These are phyloP conservation scores for Suillus occidentalis DNA, from an alignment of 768 basidiomycete genomes.

Conservation along the genomic window DNA sequence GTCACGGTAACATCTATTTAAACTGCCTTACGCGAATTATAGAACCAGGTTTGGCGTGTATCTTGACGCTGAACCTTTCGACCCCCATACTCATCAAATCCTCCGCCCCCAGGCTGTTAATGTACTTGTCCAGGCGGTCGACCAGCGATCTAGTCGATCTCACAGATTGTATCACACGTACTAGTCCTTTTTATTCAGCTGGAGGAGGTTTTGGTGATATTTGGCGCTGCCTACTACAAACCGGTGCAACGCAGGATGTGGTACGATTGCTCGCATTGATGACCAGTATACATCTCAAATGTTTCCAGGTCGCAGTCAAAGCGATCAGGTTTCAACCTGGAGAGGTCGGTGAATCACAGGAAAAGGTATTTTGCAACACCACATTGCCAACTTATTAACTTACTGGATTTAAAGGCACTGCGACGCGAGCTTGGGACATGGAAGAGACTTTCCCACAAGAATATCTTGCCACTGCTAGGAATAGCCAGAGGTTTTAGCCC, in stretches of 20 bases:
- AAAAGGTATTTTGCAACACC: neutral
- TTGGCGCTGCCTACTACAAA: neutral
- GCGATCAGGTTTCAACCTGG: neutral
- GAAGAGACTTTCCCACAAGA: constrained; percentile 19
- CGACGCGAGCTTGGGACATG: constrained; percentile 29
- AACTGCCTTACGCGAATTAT: neutral
- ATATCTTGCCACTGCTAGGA: constrained; percentile 33
- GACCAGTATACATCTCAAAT: neutral
- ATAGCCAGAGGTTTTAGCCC: constrained; percentile 30
- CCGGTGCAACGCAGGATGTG: neutral
- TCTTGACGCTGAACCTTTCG: constrained; percentile 1
- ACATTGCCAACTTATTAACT: neutral
- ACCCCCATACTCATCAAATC: neutral
- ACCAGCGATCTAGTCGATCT: neutral
- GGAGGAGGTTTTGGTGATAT: constrained; percentile 5
- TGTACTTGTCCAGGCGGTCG: neutral
- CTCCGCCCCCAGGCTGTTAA: neutral
- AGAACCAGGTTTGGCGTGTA: neutral
- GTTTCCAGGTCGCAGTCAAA: constrained; percentile 9
- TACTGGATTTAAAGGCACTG: constrained; percentile 15
- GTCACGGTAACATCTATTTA: neutral
- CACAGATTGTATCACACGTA: constrained; percentile 2
- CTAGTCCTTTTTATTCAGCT: neutral
- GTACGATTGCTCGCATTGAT: neutral
- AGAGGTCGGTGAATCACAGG: neutral